Conservation (phyloP, 306 rosid species). For the Citrullus amarus region DNA sequence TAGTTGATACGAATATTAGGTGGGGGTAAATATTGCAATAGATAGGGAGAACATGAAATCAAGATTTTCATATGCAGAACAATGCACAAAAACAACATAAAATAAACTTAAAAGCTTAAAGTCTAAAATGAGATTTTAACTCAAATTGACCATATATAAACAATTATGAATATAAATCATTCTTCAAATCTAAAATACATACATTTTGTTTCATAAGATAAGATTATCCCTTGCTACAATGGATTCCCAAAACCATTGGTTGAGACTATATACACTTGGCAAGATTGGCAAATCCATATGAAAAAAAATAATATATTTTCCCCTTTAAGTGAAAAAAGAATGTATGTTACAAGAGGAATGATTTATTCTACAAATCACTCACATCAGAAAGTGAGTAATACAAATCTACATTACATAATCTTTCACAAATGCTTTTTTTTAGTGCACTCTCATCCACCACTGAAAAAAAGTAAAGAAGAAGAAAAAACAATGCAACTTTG, state of each 20-base stretch:
- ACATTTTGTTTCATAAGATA: no score
- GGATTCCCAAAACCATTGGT: no score
- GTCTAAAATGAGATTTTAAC: no score
- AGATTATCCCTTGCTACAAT: background rate
- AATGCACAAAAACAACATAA: no score
- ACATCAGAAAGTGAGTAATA: constrained; percentile 1
- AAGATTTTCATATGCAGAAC: no score
- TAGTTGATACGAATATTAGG: no score
- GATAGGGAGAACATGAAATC: no score
- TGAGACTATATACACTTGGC: background rate
- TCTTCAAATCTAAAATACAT: no score
- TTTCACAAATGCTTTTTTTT: background rate
- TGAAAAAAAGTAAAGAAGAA: background rate
- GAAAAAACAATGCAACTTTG: background rate
- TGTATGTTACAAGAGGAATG: background rate
- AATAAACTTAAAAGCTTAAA: no score
- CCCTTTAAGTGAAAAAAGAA: background rate
- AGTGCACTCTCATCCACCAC: background rate
- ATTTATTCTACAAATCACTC: background rate
- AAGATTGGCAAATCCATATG: background rate
- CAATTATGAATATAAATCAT: no score
- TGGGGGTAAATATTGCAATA: no score
- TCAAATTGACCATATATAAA: no score
- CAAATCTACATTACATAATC: background rate
- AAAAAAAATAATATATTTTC: background rate